phyloP scores from a whole-genome alignment of 176 grass and related monocot species.

The Raddia guianensis region DNA sequence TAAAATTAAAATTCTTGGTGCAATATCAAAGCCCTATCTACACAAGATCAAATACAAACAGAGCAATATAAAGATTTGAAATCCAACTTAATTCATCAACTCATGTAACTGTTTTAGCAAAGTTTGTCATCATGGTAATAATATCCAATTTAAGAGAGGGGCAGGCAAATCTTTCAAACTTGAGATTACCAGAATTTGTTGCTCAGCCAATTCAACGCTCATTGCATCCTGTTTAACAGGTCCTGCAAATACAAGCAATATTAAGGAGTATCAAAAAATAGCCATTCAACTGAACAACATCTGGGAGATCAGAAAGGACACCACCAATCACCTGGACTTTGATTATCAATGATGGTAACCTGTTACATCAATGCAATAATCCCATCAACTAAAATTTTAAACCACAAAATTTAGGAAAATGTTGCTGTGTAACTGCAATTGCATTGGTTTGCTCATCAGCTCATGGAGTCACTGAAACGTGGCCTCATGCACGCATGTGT shows the following conservation, averaged over 20 bases:
- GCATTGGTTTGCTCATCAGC: no score
- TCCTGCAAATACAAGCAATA: constrained; percentile 56
- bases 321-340: constrained; percentile 64
- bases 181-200: constrained; percentile 92
- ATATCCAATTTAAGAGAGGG: constrained; percentile 13
- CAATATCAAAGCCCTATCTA: background rate
- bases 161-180: background rate
- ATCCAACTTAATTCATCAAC: constrained; percentile 1
- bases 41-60: background rate
- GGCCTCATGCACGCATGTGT: no score
- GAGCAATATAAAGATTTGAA: constrained; percentile 9
- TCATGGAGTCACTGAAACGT: no score
- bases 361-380: constrained; percentile 51
- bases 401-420: background rate
- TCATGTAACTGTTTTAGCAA: constrained; percentile 21
- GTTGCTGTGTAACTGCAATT: no score
- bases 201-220: constrained; percentile 74
- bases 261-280: constrained; percentile 25
- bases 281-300: constrained; percentile 16
- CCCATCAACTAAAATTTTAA: constrained; percentile 36
- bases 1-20: background rate
- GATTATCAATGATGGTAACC: constrained; percentile 59
- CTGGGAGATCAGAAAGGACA: background rate
- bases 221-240: constrained; percentile 63
- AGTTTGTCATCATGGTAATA: constrained; percentile 3